phyloP scores from a whole-genome alignment of 768 basidiomycete species.

The Mycena sanguinolenta region DNA sequence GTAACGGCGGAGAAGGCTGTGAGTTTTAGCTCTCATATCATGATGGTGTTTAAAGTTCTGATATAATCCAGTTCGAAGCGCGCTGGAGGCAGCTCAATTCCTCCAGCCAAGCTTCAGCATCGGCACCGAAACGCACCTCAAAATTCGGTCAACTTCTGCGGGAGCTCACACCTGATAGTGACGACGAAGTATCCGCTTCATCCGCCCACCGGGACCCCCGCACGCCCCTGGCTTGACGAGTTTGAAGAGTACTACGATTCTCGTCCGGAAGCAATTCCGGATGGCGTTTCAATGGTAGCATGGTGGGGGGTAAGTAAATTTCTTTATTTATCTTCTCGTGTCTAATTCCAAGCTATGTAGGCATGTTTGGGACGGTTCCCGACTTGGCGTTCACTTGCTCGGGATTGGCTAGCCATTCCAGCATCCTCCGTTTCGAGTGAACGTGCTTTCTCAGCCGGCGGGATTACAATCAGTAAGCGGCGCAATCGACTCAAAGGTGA shows the following conservation, averaged over 20 bases:
- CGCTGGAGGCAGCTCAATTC: background rate
- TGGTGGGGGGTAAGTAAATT: slow-evolving; percentile 22
- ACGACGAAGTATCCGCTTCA: background rate
- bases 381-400: no score
- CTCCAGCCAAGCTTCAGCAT: background rate
- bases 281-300: no score
- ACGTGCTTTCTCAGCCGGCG: slow-evolving; percentile 54
- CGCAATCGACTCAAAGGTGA: slow-evolving; percentile 51
- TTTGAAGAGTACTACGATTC: slow-evolving; percentile 11
- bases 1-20: background rate
- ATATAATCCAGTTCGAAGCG: background rate
- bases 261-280: background rate
- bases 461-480: slow-evolving; percentile 53
- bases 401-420: no score
- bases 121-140: background rate
- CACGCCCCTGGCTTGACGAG: background rate
- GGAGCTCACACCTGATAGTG: slow-evolving; percentile 5
- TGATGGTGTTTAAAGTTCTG: no score
- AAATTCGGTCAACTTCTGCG: background rate
- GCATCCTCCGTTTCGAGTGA: no score
- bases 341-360: slow-evolving; percentile 43
- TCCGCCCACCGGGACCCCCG: background rate
- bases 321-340: slow-evolving; percentile 56
- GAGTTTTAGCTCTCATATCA: no score
- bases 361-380: no score